Evolutionary conservation across 164 flowering plant species (phyloP).

Genomic region (Paratinospora sagittata): DNA sequence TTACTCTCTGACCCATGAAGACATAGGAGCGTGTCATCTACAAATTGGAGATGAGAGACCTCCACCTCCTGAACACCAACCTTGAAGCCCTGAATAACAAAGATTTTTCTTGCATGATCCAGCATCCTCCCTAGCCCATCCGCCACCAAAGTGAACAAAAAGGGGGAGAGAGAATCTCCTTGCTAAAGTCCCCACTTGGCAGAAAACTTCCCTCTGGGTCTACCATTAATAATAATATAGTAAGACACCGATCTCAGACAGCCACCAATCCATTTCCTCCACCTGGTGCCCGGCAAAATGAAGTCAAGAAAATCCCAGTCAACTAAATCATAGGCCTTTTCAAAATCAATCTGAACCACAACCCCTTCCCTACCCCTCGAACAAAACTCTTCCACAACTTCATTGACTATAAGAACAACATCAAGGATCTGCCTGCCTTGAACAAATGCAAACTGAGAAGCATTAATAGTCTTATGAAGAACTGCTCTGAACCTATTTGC

Average conservation of each 20-base stretch:
- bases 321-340: not conserved
- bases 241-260: not conserved
- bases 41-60: too few relatives aligned
- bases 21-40: too few relatives aligned
- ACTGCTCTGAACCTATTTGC: not conserved
- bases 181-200: too few relatives aligned
- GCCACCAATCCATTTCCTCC: not conserved
- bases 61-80: too few relatives aligned
- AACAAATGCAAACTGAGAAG: not conserved
- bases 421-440: not conserved
- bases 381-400: not conserved
- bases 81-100: too few relatives aligned
- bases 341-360: not conserved
- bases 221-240: not conserved
- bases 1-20: too few relatives aligned
- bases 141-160: too few relatives aligned
- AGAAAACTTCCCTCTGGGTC: too few relatives aligned
- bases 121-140: too few relatives aligned
- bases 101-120: too few relatives aligned
- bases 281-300: not conserved
- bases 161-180: too few relatives aligned
- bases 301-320: not conserved
- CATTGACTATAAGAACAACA: not conserved
- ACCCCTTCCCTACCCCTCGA: too few relatives aligned
- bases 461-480: not conserved